Base-by-base conservation (phyloP, 495 filamentous ascomycete species). In the Opeltia flavorubescens region DNA sequence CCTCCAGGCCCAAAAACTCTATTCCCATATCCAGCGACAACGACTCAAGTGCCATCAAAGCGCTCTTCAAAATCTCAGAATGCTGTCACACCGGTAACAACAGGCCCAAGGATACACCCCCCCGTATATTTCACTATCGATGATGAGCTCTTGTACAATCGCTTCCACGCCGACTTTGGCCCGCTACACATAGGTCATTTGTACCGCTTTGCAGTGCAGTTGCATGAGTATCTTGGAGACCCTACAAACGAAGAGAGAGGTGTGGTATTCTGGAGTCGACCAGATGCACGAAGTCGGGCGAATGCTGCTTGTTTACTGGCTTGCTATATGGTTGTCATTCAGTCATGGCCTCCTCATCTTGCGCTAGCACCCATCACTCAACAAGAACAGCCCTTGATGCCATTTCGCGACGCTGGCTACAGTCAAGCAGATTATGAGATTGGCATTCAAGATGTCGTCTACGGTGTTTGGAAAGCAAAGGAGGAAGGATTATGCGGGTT, bases 391-490 rank as follows among this genome's bases (percentile, higher is more conserved):
- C 91, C 91, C 4, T 75, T 94, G 59, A 99, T 99, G 91, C 91
- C 91, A 4, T 99, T 99, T 74, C 76, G 91, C 38, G 91, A 99
- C 65, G 91, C 91, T 51, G 91, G 91, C 31, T 99, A 96, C 66
- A 95, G 91, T 57, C 91, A 99, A 63, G 91, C 91, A 35, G 91
- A 99, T 62, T 99, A 93, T 59, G 76, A 84, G 31, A 69, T 99
- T 49, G 94, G 81, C 42, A 83, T 96, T 33, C 91, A 99, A 64
- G 91, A 99, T 58, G 79, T 99, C 8, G 87, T 99, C 0, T 99
- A 99, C 57, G 91, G 91, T 33, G 86, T 99, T 12, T 99, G 93
- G 93, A 93, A 83, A 58, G 93, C 93, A 2, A 99, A 99, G 63
- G 89, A 96, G 61, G 82, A 94, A 62, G 79, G 81, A 1, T 74